Evolutionary conservation across 1,284 basidiomycete genomes (phyloP).

Genomic region (Sutorius eximius): DNA sequence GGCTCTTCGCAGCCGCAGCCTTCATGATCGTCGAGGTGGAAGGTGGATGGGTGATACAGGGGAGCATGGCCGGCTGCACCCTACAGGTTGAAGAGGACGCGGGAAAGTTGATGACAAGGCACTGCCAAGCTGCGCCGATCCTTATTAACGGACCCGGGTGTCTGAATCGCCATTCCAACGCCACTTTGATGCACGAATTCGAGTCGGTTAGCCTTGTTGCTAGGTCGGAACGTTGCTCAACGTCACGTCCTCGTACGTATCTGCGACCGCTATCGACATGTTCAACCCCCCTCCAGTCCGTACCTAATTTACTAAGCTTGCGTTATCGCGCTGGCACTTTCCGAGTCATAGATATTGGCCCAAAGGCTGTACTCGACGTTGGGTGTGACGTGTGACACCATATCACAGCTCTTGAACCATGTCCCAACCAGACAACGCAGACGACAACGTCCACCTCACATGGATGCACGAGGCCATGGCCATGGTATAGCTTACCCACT

Average conservation of each 20-base stretch:
- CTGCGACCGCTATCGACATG: not conserved
- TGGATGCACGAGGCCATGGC: constrained; percentile 59
- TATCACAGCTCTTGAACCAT: not conserved
- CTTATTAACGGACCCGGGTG: not conserved
- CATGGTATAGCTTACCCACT: constrained; percentile 41
- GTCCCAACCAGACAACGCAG: constrained; percentile 1
- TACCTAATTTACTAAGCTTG: no score
- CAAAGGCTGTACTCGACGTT: no score
- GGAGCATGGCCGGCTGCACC: constrained; percentile 7
- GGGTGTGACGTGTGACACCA: no score
- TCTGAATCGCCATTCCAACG: not conserved
- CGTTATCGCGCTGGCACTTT: no score
- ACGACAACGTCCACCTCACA: constrained; percentile 27
- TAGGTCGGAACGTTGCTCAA: not conserved
- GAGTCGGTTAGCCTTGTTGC: not conserved
- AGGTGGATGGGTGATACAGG: constrained; percentile 6
- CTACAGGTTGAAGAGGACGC: not conserved
- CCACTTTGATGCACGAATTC: not conserved
- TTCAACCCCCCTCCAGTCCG: no score
- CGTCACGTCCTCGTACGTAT: not conserved
- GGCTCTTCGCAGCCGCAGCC: constrained; percentile 22
- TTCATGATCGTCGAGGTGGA: constrained; percentile 20
- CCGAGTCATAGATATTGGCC: no score
- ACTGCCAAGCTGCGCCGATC: not conserved
- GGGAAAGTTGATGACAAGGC: constrained; percentile 15